Conservation (phyloP, 441 rosid species). For the Adansonia gregorii region DNA sequence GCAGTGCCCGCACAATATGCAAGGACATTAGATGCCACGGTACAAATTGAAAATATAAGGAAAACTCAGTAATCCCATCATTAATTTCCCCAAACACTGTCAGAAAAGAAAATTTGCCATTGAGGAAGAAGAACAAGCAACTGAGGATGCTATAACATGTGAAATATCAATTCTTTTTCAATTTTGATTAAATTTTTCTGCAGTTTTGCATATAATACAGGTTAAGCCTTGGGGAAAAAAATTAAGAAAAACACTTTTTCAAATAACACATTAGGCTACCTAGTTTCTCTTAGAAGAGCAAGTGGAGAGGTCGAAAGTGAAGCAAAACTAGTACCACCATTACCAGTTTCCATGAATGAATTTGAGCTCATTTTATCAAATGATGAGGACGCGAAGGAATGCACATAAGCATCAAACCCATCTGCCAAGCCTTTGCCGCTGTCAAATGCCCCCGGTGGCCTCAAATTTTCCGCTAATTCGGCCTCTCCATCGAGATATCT, state of each 20-base stretch:
- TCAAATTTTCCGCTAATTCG: constrained; percentile 45
- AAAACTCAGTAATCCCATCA: neutral
- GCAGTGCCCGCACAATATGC: neutral
- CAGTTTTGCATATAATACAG: neutral
- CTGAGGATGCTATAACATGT: neutral
- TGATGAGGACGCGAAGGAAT: constrained; percentile 36
- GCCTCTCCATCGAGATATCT: constrained; percentile 64
- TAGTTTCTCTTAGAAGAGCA: constrained; percentile 31
- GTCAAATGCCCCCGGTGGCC: constrained; percentile 21
- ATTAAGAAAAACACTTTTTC: neutral
- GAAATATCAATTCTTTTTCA: neutral
- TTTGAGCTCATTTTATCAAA: constrained; percentile 31
- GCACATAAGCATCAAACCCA: constrained; percentile 47
- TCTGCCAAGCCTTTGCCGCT: constrained; percentile 25
- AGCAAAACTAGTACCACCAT: constrained; percentile 24
- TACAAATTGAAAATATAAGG: neutral
- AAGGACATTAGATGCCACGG: neutral
- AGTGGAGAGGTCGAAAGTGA: constrained; percentile 40
- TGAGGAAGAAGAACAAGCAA: neutral
- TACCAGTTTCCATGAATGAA: constrained; percentile 29
- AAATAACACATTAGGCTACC: constrained; percentile 4
- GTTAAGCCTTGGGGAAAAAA: neutral
- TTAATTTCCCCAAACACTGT: neutral
- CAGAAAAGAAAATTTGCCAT: neutral
- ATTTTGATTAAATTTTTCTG: neutral